Conservation (phyloP, 257 asterid species). For the Solanum sparsipilum region DNA sequence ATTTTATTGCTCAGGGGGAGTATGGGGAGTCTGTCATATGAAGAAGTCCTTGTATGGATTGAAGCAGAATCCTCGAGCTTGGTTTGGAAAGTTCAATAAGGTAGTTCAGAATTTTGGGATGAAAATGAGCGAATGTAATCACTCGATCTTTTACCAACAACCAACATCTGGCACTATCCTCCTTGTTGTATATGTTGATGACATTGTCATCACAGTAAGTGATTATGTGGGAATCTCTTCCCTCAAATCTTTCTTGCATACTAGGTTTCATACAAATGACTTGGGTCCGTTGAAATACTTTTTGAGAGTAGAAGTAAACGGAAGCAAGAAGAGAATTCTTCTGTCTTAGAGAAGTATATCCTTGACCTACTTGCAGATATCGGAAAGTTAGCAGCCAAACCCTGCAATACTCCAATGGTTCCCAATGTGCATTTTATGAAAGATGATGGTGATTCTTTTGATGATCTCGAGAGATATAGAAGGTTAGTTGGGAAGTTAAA, state of each 20-base stretch:
- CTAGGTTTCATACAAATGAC: neutral
- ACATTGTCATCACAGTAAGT: neutral
- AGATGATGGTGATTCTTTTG: no score
- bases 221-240: neutral
- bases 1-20: neutral
- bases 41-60: neutral
- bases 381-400: no score
- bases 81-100: neutral
- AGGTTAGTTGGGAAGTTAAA: no score
- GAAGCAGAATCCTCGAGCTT: neutral
- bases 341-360: no score
- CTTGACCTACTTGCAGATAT: no score
- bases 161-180: neutral
- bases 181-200: neutral
- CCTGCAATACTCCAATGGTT: no score
- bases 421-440: no score
- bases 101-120: neutral
- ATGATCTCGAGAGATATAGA: no score
- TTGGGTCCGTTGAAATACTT: no score
- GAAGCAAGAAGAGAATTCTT: no score
- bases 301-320: no score
- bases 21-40: neutral
- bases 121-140: neutral
- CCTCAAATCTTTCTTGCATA: neutral
- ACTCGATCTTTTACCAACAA: neutral